Evolutionary conservation across 257 asterid species (phyloP), one percentile per base, ranked within the genome.

Genomic region (Capsicum rhomboideum): DNA sequence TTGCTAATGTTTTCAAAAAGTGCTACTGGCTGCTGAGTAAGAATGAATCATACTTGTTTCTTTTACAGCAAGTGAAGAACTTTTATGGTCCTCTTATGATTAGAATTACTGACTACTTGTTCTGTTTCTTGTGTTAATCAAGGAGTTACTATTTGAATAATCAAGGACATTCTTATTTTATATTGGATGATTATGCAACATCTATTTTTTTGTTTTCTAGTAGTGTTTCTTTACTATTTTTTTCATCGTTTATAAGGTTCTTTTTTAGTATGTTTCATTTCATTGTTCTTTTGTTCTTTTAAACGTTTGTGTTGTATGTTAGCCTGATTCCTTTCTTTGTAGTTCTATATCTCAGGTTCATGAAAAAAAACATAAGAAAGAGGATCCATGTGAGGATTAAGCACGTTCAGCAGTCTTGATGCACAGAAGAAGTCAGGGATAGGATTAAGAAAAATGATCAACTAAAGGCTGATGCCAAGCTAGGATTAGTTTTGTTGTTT

Each of bases 361-460:
- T 40, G 44, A 40, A 6, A 40, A 40, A 6, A 40, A 2, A n/a
- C 44, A 4, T 92, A 17, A 87, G 16, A 89, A 93, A 92, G 91
- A 89, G 98, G 54, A 91, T 94, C 14, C 98, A 94, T 78, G 97
- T 90, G 0, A 95, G 97, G 0, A 85, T 94, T 17, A 97, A 93
- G 82, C 98, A 94, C 16, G 94, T 93, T 69, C 93, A 90, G 83
- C 92, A 87, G 28, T 94, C 97, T 0, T 72, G 95, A 31, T 93
- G 98, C 90, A 88, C 86, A 6, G 95, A 93, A 78, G 95, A 93
- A 21, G n/a, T 93, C 34, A 84, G 66, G 53, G 34, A 52, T 46
- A 90, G 97, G 90, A 85, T 90, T 0, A 93, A 87, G 86, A 88
- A 86, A 84, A 93, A 93, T 20, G 97, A 93, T 75, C 84, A 89